Base-by-base conservation (phyloP, 176 grass and related monocot genomes). In the Bonia amplexicaulis region DNA sequence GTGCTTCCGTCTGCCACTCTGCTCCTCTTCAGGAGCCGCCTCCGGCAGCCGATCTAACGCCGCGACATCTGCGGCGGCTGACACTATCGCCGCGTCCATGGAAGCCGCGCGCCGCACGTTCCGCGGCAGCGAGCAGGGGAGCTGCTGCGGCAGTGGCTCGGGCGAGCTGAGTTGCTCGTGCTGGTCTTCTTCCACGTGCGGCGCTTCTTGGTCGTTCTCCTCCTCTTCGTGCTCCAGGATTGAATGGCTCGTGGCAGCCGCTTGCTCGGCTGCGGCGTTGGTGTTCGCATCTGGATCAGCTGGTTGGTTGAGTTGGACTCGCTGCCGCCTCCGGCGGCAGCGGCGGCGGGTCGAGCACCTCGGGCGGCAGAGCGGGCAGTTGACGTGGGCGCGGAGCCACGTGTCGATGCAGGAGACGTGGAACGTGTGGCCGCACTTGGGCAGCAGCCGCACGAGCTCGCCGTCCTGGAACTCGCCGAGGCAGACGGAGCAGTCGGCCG, bases 331-430 rank as follows among this genome's bases (percentile, higher is more conserved):
- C 11, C 58, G 20, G 17, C 42, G 19, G 35, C 0, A 0, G 60
- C 26, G 75, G 46, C 49, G 23, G 79, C 69, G 63, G 88, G 57
- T 87, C 93, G 49, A 92, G 39, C 26, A 95, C 89, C 80, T 87
- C 64, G 71, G 90, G 59, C 93, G 90, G 88, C 93, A 95, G 79
- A 95, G 59, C 9, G 93, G 93, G 86, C 93, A 95, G 80, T 88
- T 95, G 76, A 92, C 88, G 69, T 95, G 93, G 6, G 86, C 88
- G 13, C 90, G 86, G 57, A 92, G 93, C 93, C 93, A 95, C 5
- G 88, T 92, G 71, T 95, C 93, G 93, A 95, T 95, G 83, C 93
- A 95, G 71, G 83, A 75, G 14, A 89, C 80, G 57, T 95, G 93
- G 80, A 95, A 95, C 41, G 83, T 90, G 80, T 95, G 93, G 12